phyloP scores from a whole-genome alignment of 345 rosid species.

The Citrus inodora region DNA sequence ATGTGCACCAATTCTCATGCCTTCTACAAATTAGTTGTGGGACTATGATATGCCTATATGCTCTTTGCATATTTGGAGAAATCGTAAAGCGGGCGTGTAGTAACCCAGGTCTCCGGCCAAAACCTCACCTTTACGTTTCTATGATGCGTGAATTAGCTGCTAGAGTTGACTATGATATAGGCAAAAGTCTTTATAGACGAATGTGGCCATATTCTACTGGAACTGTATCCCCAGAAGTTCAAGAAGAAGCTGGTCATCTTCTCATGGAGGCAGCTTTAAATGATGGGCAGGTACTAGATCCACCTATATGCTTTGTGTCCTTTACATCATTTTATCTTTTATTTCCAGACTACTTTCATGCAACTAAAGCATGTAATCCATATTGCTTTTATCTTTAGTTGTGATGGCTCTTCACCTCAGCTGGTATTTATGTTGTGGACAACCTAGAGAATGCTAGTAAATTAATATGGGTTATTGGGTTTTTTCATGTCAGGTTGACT shows the following conservation, averaged over 20 bases:
- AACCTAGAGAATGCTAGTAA: not conserved
- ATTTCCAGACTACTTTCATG: not conserved
- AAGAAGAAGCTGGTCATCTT: constrained; percentile 73
- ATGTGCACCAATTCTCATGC: not conserved
- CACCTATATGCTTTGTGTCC: not conserved
- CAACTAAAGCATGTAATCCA: not conserved
- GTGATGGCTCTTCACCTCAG: not conserved
- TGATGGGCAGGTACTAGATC: constrained; percentile 53
- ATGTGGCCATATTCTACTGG: constrained; percentile 74
- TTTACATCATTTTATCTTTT: constrained; percentile 7
- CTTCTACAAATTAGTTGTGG: not conserved
- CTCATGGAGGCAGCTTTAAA: constrained; percentile 84
- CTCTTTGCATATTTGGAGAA: constrained; percentile 80
- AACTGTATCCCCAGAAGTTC: constrained; percentile 41
- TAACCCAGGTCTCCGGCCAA: constrained; percentile 50
- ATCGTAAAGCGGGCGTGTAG: constrained; percentile 53
- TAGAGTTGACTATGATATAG: constrained; percentile 57
- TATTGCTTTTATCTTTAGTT: not conserved
- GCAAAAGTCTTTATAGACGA: constrained; percentile 47
- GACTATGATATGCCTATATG: constrained; percentile 34
- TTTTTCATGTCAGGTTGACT: constrained; percentile 39
- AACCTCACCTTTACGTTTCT: constrained; percentile 73
- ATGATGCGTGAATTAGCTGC: constrained; percentile 69
- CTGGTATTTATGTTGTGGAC: not conserved
- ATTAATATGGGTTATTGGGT: not conserved